These are phyloP conservation scores for Pichia cactophila DNA, from an alignment of 1,139 yeast species.

Conservation along the genomic window DNA sequence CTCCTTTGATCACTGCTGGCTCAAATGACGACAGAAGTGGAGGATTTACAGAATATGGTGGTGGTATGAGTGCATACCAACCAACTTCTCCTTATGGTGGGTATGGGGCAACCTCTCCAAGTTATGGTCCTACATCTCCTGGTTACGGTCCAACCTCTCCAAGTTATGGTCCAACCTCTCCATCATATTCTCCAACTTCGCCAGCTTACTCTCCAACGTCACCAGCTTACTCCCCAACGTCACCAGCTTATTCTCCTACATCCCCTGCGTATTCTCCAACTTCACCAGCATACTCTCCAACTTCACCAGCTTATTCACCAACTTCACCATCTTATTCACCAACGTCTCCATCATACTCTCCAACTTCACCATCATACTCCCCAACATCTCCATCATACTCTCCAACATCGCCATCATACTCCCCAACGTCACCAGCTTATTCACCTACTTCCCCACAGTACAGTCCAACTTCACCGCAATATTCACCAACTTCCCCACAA, in stretches of 20 bases:
- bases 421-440: conserved; percentile 65
- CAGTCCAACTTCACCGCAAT: conserved; percentile 62
- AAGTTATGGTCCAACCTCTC: conserved; percentile 42
- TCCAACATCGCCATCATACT: conserved; percentile 64
- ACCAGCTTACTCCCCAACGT: conserved; percentile 51
- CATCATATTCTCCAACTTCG: conserved; percentile 34
- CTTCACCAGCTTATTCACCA: conserved; percentile 62
- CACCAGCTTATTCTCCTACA: conserved; percentile 57
- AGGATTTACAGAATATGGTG: conserved; percentile 90
- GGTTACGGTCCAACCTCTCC: conserved; percentile 45
- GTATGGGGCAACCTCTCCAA: conserved; percentile 54
- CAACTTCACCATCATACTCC: conserved; percentile 68
- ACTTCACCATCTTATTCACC: conserved; percentile 72
- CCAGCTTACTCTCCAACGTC: conserved; percentile 53
- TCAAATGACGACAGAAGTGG: conserved; percentile 68
- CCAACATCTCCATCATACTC: conserved; percentile 67
- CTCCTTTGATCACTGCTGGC: conserved; percentile 80
- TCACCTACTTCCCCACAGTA: conserved; percentile 69
- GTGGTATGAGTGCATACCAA: conserved; percentile 42
- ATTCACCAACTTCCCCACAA: conserved; percentile 63
- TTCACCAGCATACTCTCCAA: conserved; percentile 62
- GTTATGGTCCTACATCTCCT: conserved; percentile 48
- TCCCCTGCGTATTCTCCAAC: conserved; percentile 68
- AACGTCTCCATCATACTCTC: conserved; percentile 63
- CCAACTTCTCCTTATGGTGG: conserved; percentile 56